Conservation (phyloP, 1,139 yeast species). For the Nakaseomyces uthaithaninus region DNA sequence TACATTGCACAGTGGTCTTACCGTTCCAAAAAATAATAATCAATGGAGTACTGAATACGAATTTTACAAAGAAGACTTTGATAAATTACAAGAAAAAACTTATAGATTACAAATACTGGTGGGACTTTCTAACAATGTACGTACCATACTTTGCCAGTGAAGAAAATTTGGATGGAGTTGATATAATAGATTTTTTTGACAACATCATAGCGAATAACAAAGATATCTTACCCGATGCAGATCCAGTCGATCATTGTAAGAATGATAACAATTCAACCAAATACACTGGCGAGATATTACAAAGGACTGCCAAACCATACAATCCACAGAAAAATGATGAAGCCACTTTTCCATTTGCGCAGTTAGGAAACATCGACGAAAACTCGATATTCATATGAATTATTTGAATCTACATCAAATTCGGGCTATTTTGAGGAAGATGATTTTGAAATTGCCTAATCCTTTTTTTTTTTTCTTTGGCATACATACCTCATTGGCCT, state of each 20-base stretch:
- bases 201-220: constrained; percentile 15
- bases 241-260: no score
- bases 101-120: constrained; percentile 30
- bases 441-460: no score
- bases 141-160: constrained; percentile 20
- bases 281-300: not conserved
- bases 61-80: constrained; percentile 24
- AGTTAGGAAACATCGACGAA: constrained; percentile 1
- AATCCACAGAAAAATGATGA: not conserved
- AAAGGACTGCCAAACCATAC: not conserved
- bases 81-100: constrained; percentile 25
- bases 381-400: constrained; percentile 2
- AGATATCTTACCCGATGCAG: constrained; percentile 1
- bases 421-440: no score
- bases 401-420: no score
- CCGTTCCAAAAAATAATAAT: constrained; percentile 23
- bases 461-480: no score
- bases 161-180: constrained; percentile 20
- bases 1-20: constrained; percentile 26
- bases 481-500: not conserved
- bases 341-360: not conserved
- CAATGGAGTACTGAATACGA: constrained; percentile 22
- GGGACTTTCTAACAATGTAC: constrained; percentile 26
- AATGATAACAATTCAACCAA: not conserved
- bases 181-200: constrained; percentile 28